phyloP scores from a whole-genome alignment of 768 basidiomycete species.

The Dictyophora rubrovolvata region DNA sequence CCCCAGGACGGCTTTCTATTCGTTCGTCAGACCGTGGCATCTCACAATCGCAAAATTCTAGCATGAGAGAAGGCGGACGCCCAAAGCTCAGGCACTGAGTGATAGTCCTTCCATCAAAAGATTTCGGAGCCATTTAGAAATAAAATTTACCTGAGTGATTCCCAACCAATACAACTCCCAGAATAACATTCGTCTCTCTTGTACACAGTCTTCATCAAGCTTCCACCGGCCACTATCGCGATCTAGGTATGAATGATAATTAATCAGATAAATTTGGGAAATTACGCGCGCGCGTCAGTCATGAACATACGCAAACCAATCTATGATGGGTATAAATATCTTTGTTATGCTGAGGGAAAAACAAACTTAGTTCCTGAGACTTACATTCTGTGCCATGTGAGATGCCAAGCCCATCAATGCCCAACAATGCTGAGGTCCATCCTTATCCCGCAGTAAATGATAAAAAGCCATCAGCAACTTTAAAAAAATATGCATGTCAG shows the following conservation, averaged over 20 bases:
- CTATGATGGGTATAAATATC: constrained; percentile 15
- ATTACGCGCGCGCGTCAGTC: neutral
- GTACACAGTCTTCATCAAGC: constrained; percentile 32
- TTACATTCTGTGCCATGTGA: constrained; percentile 49
- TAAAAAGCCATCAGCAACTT: constrained; percentile 37
- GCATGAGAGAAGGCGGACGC: constrained; percentile 16
- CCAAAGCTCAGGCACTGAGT: constrained; percentile 19
- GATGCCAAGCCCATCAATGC: constrained; percentile 49
- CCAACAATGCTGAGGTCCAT: constrained; percentile 40
- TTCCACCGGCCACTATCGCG: constrained; percentile 53
- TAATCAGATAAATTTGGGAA: neutral
- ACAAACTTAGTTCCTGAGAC: constrained; percentile 17
- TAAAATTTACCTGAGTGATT: constrained; percentile 41
- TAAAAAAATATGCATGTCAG: neutral
- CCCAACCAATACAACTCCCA: constrained; percentile 63
- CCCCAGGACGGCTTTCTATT: neutral
- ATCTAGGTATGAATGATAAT: constrained; percentile 28
- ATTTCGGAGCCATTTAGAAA: neutral
- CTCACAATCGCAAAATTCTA: constrained; percentile 19
- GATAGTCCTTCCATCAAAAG: neutral
- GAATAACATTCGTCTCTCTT: constrained; percentile 46
- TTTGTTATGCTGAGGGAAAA: neutral
- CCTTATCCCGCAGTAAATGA: constrained; percentile 44
- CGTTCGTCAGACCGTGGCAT: constrained; percentile 14
- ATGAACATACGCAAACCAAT: constrained; percentile 45